phyloP scores from a whole-genome alignment of 805 yeast species.

The Wickerhamiella occidentalis region DNA sequence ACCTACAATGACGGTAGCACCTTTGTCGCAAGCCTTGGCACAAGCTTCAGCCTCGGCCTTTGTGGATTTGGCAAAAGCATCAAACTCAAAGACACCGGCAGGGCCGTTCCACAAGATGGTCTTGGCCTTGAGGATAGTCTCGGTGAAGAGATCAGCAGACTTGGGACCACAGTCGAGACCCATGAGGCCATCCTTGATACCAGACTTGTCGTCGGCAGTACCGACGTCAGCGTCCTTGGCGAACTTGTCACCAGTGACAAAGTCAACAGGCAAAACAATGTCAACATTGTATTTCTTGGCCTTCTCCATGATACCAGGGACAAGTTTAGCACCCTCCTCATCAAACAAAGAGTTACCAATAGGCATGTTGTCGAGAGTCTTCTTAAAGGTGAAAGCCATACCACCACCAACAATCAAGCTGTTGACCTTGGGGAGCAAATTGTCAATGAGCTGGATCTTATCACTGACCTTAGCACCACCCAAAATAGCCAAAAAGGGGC shows the following conservation, averaged over 20 bases:
- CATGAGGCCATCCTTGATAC: slow-evolving; percentile 91
- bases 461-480: slow-evolving; percentile 99
- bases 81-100: slow-evolving; percentile 99
- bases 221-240: slow-evolving; percentile 81
- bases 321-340: slow-evolving; percentile 89
- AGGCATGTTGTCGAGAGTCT: slow-evolving; percentile 69
- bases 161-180: slow-evolving; percentile 95
- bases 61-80: slow-evolving; percentile 82
- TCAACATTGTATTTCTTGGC: slow-evolving; percentile 94
- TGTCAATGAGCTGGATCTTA: slow-evolving; percentile 96
- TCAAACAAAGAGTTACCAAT: slow-evolving; percentile 92
- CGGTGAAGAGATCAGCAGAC: slow-evolving; percentile 65
- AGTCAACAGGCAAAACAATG: slow-evolving; percentile 88
- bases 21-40: slow-evolving; percentile 73
- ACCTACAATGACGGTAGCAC: slow-evolving; percentile 93
- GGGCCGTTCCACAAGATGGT: slow-evolving; percentile 99
- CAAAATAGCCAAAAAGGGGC: slow-evolving; percentile 96
- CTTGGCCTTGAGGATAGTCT: slow-evolving; percentile 82
- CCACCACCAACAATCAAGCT: slow-evolving; percentile 96
- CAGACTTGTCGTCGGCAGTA: slow-evolving; percentile 73
- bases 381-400: slow-evolving; percentile 99
- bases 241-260: slow-evolving; percentile 89
- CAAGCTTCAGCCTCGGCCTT: slow-evolving; percentile 79
- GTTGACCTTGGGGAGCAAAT: slow-evolving; percentile 84
- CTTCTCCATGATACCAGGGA: slow-evolving; percentile 82